Evolutionary conservation across 768 basidiomycete genomes (phyloP).

Genomic region (Phylloporus arenicola): DNA sequence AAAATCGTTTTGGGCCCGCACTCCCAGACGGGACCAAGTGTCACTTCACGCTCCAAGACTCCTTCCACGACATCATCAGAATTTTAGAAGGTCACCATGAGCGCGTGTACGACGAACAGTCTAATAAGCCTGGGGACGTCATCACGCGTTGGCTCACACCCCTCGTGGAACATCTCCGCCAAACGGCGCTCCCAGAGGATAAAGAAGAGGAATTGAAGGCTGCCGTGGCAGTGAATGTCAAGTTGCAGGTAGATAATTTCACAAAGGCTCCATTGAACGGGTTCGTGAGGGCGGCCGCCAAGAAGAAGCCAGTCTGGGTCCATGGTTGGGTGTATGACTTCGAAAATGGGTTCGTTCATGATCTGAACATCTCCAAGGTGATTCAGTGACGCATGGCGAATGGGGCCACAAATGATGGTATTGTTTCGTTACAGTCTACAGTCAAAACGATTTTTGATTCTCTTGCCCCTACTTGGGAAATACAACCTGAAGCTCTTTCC

Average conservation of each 20-base stretch:
- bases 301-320: slow-evolving; percentile 40
- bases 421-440: too few relatives aligned
- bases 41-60: background rate
- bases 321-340: slow-evolving; percentile 75
- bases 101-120: background rate
- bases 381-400: background rate
- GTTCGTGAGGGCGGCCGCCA: slow-evolving; percentile 36
- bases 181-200: slow-evolving; percentile 31
- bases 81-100: background rate
- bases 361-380: slow-evolving; percentile 45
- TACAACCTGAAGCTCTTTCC: background rate
- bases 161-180: slow-evolving; percentile 47
- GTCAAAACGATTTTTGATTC: too few relatives aligned
- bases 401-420: too few relatives aligned
- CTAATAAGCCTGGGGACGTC: slow-evolving; percentile 35
- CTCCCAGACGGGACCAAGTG: background rate
- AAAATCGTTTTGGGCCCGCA: background rate
- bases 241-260: slow-evolving; percentile 43
- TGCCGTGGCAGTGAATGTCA: slow-evolving; percentile 54
- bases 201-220: slow-evolving; percentile 10
- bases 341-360: slow-evolving; percentile 50
- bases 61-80: slow-evolving; percentile 13
- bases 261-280: slow-evolving; percentile 25
- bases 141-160: slow-evolving; percentile 69
- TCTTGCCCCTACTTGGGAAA: too few relatives aligned